A percentile compares a stretch with the other conserved stretches of the same genome.
Evolutionary conservation across 768 basidiomycete species (phyloP).

Genomic region (Gymnopilus junonius): DNA sequence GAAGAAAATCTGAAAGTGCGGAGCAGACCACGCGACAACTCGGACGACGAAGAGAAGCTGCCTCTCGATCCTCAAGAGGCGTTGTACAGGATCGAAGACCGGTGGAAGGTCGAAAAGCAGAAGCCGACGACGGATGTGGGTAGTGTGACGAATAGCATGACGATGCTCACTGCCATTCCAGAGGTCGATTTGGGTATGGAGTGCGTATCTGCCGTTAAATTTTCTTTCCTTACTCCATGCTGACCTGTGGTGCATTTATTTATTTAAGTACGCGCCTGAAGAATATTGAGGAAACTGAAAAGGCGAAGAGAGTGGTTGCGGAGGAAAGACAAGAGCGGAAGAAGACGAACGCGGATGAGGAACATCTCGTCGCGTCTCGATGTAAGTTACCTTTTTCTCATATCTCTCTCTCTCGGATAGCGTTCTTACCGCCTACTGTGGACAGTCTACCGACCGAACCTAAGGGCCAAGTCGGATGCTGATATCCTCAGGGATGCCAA

Average conservation of each 20-base stretch:
- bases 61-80: conserved; percentile 78
- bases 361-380: conserved; percentile 83
- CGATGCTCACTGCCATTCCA: conserved; percentile 97
- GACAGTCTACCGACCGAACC: conserved; percentile 83
- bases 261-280: conserved; percentile 74
- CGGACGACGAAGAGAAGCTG: conserved; percentile 43
- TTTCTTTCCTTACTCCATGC: neutral
- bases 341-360: conserved; percentile 66
- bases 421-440: conserved; percentile 11
- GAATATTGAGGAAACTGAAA: conserved; percentile 98
- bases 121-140: conserved; percentile 80
- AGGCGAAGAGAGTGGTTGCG: conserved; percentile 86
- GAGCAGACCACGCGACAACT: conserved; percentile 55
- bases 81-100: conserved; percentile 72
- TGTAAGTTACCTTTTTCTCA: conserved; percentile 57
- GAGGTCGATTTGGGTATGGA: conserved; percentile 99
- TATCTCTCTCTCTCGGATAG: neutral
- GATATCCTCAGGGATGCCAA: conserved; percentile 89
- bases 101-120: conserved; percentile 62
- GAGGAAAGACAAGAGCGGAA: conserved; percentile 71
- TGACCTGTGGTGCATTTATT: neutral
- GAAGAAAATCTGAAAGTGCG: conserved; percentile 89
- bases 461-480: conserved; percentile 84
- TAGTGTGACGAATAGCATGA: conserved; percentile 88
- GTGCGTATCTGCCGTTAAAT: conserved; percentile 54